Evolutionary conservation across 2,329 filamentous ascomycete genomes (phyloP), one percentile per base, ranked within the genome.

Genomic region (Tolypocladium sp.): DNA sequence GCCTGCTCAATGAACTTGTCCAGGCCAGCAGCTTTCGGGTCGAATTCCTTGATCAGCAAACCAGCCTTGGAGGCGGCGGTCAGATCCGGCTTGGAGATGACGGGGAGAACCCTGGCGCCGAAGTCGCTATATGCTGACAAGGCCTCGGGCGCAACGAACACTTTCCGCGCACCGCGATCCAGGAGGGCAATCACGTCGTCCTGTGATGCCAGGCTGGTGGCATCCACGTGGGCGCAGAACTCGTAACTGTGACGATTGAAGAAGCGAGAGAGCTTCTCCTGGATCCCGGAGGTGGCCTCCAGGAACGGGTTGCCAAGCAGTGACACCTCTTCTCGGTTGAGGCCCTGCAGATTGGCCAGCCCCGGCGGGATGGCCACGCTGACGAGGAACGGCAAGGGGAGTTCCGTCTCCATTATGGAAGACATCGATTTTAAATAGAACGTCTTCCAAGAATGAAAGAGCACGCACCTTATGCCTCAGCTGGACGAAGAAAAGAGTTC

Each of bases 101-200:
- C 74, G 2, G 83, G 81, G 25, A 82, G 77, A 33, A 87, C 79
- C 60, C 85, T 78, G 51, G 79, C 75, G 51, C 80, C 82, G 63
- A 83, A 85, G 63, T 81, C 78, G 55, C 78, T 73, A 60, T 83
- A 82, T 57, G 80, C 75, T 10, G 79, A 77, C 57, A 95, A 77
- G 70, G 91, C 88, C 59, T 86, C 80, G 55, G 86, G 82, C 22
- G 82, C 82, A 56, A 96, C 89, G 71, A 97, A 94, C 62, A 94
- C 88, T 71, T 88, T 94, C 57, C 86, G 84, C 8, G 92, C 91
- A 61, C 94, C 94, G 63, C 86, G 84, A 71, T 99, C 90, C 59
- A 99, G 84, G 41, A 97, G 81, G 54, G 89, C 83, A 58, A 93
- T 76, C 41, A 97, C 79, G 63, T 95, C 89, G 64, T 92, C 88